Base-by-base conservation (phyloP, 2,329 filamentous ascomycete genomes). In the Pezicula rhizophila region DNA sequence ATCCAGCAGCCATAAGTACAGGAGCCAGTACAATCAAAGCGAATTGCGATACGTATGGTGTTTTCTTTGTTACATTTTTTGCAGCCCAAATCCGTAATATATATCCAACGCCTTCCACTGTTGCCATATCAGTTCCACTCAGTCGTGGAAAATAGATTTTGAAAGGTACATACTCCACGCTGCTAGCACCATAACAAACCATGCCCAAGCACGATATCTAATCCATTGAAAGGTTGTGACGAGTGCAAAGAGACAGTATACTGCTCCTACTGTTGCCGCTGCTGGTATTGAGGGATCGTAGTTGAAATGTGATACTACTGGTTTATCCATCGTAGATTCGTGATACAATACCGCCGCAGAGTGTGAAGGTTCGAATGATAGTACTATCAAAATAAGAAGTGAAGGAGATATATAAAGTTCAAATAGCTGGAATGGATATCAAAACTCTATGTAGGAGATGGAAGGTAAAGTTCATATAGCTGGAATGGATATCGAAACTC, bases 111-210 rank as follows among this genome's bases (percentile, higher is more conserved):
- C 50, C 46, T 44, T 61, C 58, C 59, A 60, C 55, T 53, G 15
- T 39, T 25, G 12, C 5, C 34, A 6, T 5, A 33, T 38, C 15
- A 45, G 26, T 10, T 37, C 37, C 8, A 25, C 37, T 42, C 10
- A 34, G 25, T 41, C 14, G 33, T 33, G 20, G 12, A 33, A 23
- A 3, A 14, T 10, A 17, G 12, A 42, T 12, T 8, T 23, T 23
- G 25, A 17, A 37, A n/a, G 12, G 2, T 3, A 55, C 60, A 38
- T 59, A 67, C 64, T 67, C 8, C 50, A 60, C 23, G 58, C 46
- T 12, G 64, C 60, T 10, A 66, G 2, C 2, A 67, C 60, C 62
- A 67, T 66, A 5, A 64, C 49, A 1, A 59, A 43, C 63, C 65
- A 67, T 28, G 66, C 59, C 59, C 59, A 61, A 11, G 60, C 53